phyloP scores from a whole-genome alignment of 192 early-diverging fungal species.

The Coemansia sp. region DNA sequence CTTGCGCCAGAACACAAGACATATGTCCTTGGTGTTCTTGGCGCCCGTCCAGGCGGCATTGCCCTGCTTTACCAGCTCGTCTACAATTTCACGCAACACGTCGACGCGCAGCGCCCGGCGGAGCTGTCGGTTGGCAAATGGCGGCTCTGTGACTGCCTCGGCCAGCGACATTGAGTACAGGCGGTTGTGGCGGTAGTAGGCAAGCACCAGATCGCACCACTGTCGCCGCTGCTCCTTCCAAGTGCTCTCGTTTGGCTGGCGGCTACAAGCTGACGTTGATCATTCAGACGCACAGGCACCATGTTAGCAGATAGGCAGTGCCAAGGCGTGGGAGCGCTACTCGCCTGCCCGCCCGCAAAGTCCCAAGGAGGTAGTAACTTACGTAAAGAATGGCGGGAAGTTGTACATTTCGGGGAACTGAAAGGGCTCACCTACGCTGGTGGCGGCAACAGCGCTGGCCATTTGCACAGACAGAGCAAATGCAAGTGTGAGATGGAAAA shows the following conservation, averaged over 20 bases:
- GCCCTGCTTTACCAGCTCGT: constrained; percentile 69
- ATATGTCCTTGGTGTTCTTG: constrained; percentile 50
- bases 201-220: constrained; percentile 76
- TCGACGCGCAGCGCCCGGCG: constrained; percentile 62
- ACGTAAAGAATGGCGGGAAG: constrained; percentile 94
- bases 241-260: constrained; percentile 76
- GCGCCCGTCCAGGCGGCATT: constrained; percentile 50
- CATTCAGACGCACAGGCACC: constrained; percentile 1
- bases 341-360: not conserved
- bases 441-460: not conserved
- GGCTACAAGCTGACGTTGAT: constrained; percentile 45
- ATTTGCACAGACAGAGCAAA: not conserved
- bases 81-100: constrained; percentile 67
- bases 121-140: constrained; percentile 72
- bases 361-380: constrained; percentile 22
- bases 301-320: not conserved
- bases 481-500: not conserved
- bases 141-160: constrained; percentile 54
- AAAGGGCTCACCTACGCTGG: constrained; percentile 36
- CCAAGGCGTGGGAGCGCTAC: not conserved
- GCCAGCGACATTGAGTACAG: constrained; percentile 64
- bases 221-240: constrained; percentile 77
- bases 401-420: constrained; percentile 79
- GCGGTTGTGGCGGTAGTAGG: constrained; percentile 63
- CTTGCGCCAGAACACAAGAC: constrained; percentile 81